Evolutionary conservation across 2,329 filamentous ascomycete genomes (phyloP), one percentile per base, ranked within the genome.

Genomic region (Nemania diffusa): DNA sequence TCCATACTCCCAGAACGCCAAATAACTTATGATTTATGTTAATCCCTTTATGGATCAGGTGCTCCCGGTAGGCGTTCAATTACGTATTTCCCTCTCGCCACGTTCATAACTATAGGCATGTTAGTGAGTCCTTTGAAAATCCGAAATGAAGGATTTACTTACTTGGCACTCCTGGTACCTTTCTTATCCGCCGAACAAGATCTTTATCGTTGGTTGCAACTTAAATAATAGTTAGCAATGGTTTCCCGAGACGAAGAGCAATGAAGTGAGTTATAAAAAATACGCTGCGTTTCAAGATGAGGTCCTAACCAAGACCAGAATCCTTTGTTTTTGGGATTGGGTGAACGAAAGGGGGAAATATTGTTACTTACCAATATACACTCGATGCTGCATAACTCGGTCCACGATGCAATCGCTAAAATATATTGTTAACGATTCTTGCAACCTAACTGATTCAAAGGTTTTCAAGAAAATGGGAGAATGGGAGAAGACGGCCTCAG

Each of bases 41-140:
- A 20, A 26, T 34, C 24, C 26, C 6, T 57, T 60, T 22, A 69
- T 22, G 70, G 74, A 53, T 94, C 90, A 37, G 92, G 92, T 42
- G 92, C 93, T 79, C 94, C 92, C 5, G 94, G 94, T 69, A 97
- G 81, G 74, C 94, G 88, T 84, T 98, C 96, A 76, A 99, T 96
- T 55, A 95, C 91, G 80, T 97, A 98, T 81, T 97, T 97, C 52
- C 92, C 93, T 75, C 92, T 88, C 5, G 91, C 92, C 29, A 96
- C 93, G 75, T 90, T 93, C 84, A 97, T 86, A 73, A 92, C 67
- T 71, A 56, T 20, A 40, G 7, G 13, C 11, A 17, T 20, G 58
- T 71, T 20, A 71, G 64, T 53, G 48, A 62, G 13, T 22, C 22
- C 24, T 11, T 9, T 57, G 5, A 26, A 37, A 46, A 20, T 22